phyloP scores from a whole-genome alignment of 2,329 filamentous ascomycete genomes.

The Neonectria punicea region DNA sequence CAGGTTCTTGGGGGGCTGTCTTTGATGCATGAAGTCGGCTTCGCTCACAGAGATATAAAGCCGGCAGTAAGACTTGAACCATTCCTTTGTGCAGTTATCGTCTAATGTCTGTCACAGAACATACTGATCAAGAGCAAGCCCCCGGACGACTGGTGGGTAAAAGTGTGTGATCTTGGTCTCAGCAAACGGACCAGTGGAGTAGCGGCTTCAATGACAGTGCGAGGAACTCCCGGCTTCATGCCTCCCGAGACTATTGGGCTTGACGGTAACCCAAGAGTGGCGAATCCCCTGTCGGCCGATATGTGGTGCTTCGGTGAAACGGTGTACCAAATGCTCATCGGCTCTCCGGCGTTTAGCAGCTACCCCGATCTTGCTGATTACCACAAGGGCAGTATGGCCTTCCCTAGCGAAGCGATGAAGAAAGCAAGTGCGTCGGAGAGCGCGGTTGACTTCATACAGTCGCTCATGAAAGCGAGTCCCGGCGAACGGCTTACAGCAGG shows the following conservation, averaged over 20 bases:
- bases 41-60: conserved; percentile 35
- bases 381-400: no score
- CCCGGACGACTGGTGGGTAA: conserved; percentile 30
- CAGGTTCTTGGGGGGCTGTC: conserved; percentile 28
- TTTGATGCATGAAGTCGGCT: conserved; percentile 32
- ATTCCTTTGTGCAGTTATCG: no score
- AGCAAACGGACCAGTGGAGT: conserved; percentile 13
- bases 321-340: no score
- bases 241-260: conserved; percentile 6
- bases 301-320: no score
- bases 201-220: background rate
- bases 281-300: no score
- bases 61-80: conserved; percentile 11
- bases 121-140: conserved; percentile 31
- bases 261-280: no score
- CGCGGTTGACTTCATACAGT: no score
- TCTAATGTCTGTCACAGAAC: conserved; percentile 18
- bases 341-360: no score
- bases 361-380: no score
- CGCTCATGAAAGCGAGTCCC: no score
- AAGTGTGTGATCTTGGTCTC: conserved; percentile 2
- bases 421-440: no score
- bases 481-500: background rate
- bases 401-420: no score
- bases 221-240: conserved; percentile 21